These are phyloP conservation scores for Pyrenochaeta sp. DNA, from an alignment of 2,329 filamentous ascomycete species.

Conservation along the genomic window DNA sequence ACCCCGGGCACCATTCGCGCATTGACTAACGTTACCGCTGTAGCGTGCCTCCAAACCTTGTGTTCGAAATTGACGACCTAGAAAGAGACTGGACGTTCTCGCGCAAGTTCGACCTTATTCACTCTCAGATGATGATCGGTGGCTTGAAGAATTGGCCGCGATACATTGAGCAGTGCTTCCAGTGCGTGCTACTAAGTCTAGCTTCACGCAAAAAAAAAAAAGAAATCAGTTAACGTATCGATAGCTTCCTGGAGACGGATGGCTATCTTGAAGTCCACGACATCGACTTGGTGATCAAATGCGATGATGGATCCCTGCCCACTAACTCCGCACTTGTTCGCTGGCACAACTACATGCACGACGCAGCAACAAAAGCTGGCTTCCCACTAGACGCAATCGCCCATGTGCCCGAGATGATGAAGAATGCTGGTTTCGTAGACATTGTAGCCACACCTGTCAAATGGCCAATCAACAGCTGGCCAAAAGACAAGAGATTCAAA, in stretches of 20 bases:
- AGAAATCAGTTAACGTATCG: not conserved
- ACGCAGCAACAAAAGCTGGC: conserved; percentile 30
- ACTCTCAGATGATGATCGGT: conserved; percentile 52
- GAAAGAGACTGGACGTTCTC: conserved; percentile 47
- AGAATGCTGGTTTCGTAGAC: conserved; percentile 55
- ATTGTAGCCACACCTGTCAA: conserved; percentile 40
- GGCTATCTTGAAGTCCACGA: conserved; percentile 30
- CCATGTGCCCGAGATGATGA: conserved; percentile 51
- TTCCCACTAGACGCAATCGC: conserved; percentile 50
- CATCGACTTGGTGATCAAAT: conserved; percentile 23
- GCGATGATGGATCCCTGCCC: conserved; percentile 24
- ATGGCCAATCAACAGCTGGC: conserved; percentile 28
- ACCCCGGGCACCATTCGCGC: not conserved
- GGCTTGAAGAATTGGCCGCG: conserved; percentile 50
- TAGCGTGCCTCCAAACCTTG: conserved; percentile 50
- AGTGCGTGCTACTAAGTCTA: conserved; percentile 24
- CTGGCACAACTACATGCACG: conserved; percentile 24
- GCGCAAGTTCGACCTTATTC: conserved; percentile 48
- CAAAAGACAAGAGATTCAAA: conserved; percentile 26
- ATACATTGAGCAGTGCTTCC: conserved; percentile 37
- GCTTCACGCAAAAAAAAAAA: not conserved
- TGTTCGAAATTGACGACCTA: conserved; percentile 54
- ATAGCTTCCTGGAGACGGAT: conserved; percentile 50
- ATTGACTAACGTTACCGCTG: not conserved
- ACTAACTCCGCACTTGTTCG: conserved; percentile 15